Evolutionary conservation across 1,284 basidiomycete species (phyloP), one percentile per base, ranked within the genome.

Genomic region (Laetiporus sulphureus): DNA sequence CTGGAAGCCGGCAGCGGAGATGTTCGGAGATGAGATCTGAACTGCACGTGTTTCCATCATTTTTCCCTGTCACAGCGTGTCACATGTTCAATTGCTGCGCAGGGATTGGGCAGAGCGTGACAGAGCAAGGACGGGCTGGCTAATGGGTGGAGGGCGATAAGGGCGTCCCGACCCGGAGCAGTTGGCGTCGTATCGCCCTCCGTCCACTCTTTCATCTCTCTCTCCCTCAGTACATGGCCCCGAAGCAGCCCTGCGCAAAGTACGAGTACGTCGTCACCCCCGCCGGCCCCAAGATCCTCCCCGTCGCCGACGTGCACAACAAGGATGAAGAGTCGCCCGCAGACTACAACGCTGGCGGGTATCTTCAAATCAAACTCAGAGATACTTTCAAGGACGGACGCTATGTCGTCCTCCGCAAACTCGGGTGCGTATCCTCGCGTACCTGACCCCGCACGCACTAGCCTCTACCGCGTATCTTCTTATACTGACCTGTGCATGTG

Each of bases 351-450:
- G 60, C 74, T 33, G 89, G 89, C 32, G 88, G 88, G 32, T 91
- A 91, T 72, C 77, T 91, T 38, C 77, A 76, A 24, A 73, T 88
- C 41, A 81, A 79, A 59, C 73, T 93, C 44, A 75, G 73, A 54
- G 86, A 92, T 62, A 63, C 71, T n/a, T 92, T 92, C 69, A 84
- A 83, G 56, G 71, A 83, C 51, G 79, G 75, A 43, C 75, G 88
- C 38, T 94, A 94, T 61, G 67, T 75, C 36, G 79, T 92, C 42
- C 69, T 91, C 30, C 71, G 91, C 49, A 94, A 94, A 63, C 74
- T 94, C 20, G 91, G 91, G 72, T 86, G 54, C 43, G 72, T 64
- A n/a, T n/a, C 22, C 19, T 44, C 46, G 46, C 41, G 45, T 35
- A 34, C 51, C 47, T 32, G 29, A 25, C 48, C 39, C 42, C 49